These are phyloP conservation scores for Phycomyces nitens DNA, from an alignment of 192 early-diverging fungal genomes.

Conservation along the genomic window DNA sequence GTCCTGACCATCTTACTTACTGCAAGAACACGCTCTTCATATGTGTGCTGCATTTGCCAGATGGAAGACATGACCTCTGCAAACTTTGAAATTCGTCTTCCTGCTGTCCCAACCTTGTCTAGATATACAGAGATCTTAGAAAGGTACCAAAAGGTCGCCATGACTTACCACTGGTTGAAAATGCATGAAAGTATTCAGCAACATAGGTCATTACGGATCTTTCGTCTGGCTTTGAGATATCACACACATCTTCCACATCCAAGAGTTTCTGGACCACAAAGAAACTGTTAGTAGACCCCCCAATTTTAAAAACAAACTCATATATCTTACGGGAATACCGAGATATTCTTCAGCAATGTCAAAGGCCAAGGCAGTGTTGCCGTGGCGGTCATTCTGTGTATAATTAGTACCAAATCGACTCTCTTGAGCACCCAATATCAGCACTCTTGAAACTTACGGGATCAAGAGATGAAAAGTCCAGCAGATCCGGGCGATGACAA, in stretches of 20 bases:
- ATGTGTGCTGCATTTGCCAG: constrained; percentile 94
- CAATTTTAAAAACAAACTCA: constrained; percentile 6
- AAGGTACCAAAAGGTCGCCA: background rate
- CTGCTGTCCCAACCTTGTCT: constrained; percentile 85
- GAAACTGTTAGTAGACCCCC: background rate
- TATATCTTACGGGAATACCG: constrained; percentile 70
- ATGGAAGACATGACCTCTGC: constrained; percentile 82
- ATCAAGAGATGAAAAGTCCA: constrained; percentile 85
- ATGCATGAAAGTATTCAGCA: constrained; percentile 97
- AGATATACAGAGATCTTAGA: constrained; percentile 14
- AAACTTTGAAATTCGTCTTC: constrained; percentile 90
- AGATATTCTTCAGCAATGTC: constrained; percentile 89
- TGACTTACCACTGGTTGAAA: constrained; percentile 71
- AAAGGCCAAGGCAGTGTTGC: constrained; percentile 91
- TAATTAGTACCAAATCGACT: background rate
- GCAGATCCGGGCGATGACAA: constrained; percentile 91
- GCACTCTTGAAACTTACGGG: constrained; percentile 47
- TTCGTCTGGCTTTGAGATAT: constrained; percentile 91
- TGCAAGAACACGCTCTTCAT: constrained; percentile 74
- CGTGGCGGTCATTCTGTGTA: constrained; percentile 59
- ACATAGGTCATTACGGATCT: constrained; percentile 97
- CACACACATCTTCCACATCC: constrained; percentile 94
- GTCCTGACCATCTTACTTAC: constrained; percentile 30
- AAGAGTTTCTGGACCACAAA: constrained; percentile 63
- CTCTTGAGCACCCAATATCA: background rate